These are phyloP conservation scores for Xylariaceae sp. DNA, from an alignment of 2,329 filamentous ascomycete genomes.

Conservation along the genomic window DNA sequence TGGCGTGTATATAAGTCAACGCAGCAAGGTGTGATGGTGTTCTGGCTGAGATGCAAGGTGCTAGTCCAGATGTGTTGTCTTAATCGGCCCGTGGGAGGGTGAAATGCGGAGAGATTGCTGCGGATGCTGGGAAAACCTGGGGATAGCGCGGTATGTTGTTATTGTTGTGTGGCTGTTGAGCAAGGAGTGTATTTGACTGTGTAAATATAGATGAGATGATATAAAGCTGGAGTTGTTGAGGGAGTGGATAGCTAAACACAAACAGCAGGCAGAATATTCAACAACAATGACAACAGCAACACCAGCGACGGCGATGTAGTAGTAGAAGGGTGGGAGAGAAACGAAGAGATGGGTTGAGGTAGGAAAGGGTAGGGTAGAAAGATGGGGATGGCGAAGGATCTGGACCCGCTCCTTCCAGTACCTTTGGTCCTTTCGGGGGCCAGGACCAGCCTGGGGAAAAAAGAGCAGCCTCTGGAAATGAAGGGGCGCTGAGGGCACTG, in stretches of 20 bases:
- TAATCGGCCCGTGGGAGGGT: slow-evolving; percentile 34
- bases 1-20: neutral
- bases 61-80: slow-evolving; percentile 19
- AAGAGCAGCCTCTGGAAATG: slow-evolving; percentile 15
- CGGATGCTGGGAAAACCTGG: slow-evolving; percentile 28
- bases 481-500: slow-evolving; percentile 15
- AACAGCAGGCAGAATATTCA: too few relatives aligned
- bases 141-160: slow-evolving; percentile 15
- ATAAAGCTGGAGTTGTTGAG: neutral
- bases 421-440: slow-evolving; percentile 1
- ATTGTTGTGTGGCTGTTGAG: neutral
- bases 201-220: slow-evolving; percentile 4
- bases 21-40: slow-evolving; percentile 15
- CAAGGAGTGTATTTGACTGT: neutral
- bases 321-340: slow-evolving; percentile 8
- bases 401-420: slow-evolving; percentile 8
- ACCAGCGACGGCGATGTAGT: neutral
- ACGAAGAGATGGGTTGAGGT: slow-evolving; percentile 14
- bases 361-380: slow-evolving; percentile 16
- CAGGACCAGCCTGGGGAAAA: slow-evolving; percentile 3
- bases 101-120: slow-evolving; percentile 31
- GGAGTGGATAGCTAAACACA: slow-evolving; percentile 4
- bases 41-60: slow-evolving; percentile 23
- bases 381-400: slow-evolving; percentile 16
- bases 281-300: neutral